Base-by-base conservation (phyloP, 192 early-diverging fungal species). In the Backusella tarrabulga region DNA sequence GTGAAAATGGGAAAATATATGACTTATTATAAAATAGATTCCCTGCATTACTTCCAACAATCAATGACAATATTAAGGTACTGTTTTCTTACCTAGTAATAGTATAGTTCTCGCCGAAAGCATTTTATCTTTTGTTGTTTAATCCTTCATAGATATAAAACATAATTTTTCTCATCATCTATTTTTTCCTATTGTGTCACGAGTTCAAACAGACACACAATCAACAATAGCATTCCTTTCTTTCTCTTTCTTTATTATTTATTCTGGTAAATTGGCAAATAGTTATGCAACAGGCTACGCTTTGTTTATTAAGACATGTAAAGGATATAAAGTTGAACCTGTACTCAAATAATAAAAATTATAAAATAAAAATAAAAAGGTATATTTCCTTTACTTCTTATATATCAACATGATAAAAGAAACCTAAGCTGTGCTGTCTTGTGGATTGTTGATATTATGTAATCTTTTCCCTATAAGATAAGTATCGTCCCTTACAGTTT, bases 391-490 rank as follows among this genome's bases (percentile, higher is more conserved):
- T n/a, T 29, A 44, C 41, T 29, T 29, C 4, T 26, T 72, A 36
- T 41, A 38, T 14, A n/a, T 50, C 23, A 6, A 17, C 52, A 34
- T 17, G 3, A 6, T 15, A 29, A 35, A 32, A 44, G 38, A 17
- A 29, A 44, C 7, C 7, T 63, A 63, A 63, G 9, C 12, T 63
- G 23, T 12, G 12, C 1, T 3, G 9, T 46, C 12, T 72, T 44
- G 21, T 68, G 21, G 15, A 26, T 52, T 34, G n/a, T 75, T 67
- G 67, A 96, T 73, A 83, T 99, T 99, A 79, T 96, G 95, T 77
- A 99, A 85, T 80, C 84, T 85, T 38, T 90, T 87, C 8, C 97
- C 97, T 66, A 97, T 91, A 32, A 96, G 84, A 76, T 94, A 99
- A 66, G 90, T 87, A 67, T 94, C 93, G 46, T 99, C 96, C 21